Conservation (phyloP, 2,329 filamentous ascomycete species). For the Triangularia setosa region DNA sequence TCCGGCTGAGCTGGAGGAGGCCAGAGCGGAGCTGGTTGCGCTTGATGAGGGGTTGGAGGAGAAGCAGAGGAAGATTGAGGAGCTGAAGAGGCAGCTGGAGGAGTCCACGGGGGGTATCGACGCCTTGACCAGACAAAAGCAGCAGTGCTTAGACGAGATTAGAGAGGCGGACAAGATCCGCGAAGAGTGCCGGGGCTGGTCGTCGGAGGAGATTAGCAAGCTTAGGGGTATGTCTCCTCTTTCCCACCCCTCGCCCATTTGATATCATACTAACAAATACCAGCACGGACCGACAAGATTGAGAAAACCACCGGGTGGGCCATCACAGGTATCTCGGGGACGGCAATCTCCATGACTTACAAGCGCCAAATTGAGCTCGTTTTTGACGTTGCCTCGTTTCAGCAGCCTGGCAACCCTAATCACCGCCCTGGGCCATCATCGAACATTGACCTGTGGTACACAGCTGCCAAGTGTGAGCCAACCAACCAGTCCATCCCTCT, state of each 20-base stretch:
- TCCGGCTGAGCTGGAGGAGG: constrained; percentile 68
- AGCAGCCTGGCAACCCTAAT: constrained; percentile 40
- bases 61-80: constrained; percentile 64
- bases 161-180: constrained; percentile 75
- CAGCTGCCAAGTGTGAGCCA: constrained; percentile 55
- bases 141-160: constrained; percentile 69
- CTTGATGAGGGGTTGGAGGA: constrained; percentile 65
- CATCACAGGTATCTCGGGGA: constrained; percentile 60
- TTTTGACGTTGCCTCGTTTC: constrained; percentile 64
- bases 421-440: background rate
- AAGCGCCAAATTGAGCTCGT: constrained; percentile 67
- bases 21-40: constrained; percentile 63
- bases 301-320: constrained; percentile 69
- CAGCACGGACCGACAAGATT: constrained; percentile 62
- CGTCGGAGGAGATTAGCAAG: constrained; percentile 69
- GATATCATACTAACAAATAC: background rate
- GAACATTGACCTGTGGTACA: constrained; percentile 64
- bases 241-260: no score
- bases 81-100: constrained; percentile 62
- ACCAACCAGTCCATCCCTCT: constrained; percentile 51
- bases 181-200: constrained; percentile 89
- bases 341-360: constrained; percentile 70
- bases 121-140: constrained; percentile 61
- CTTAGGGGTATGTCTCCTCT: constrained; percentile 65
- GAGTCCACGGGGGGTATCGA: constrained; percentile 64